Evolutionary conservation across 2,329 filamentous ascomycete species (phyloP), one percentile per base, ranked within the genome.

Genomic region (Tolypocladium album): DNA sequence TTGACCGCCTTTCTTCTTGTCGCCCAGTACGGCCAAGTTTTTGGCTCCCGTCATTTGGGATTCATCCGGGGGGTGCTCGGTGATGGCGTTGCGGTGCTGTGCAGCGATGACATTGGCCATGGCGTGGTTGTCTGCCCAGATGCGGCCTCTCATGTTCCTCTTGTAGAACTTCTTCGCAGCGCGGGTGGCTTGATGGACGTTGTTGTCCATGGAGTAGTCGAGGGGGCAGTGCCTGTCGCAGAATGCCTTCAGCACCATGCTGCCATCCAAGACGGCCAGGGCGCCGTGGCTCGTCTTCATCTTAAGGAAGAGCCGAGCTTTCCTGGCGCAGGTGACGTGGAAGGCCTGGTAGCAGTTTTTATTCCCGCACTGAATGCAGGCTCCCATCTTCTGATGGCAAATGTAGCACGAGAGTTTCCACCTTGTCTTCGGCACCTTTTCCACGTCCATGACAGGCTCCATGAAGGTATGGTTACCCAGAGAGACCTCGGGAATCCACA

Each of bases 401-500:
- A 99, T 95, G 73, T 99, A 99, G 76, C 94, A 99, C 47, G 84
- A 87, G 69, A 97, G 78, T 72, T 90, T 95, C 94, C 94, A 99
- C 63, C 94, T 84, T 62, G 88, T 92, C 71, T 92, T 94, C 0
- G 94, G 94, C 3, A 99, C 93, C 74, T 97, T 97, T 71, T 99
- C 94, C 42, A 99, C 90, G 67, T 97, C 94, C 80, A 94, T 95
- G 57, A 99, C 92, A 0, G 94, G 94, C 70, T 99, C 94, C 90
- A 97, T 97, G 71, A 97, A 94, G 9, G 92, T 96, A 63, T 91
- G 89, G 69, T 99, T 99, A 17, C 92, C 94, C 57, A 99, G 84
- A 4, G 90, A 93, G 8, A 97, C 91, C 75, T 99, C 94, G 0
- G 94, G 94, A 67, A 99, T 97, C 94, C 94, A 99, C 78, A 97